Conservation (phyloP, 768 basidiomycete genomes). For the Scleroderma citrinum region DNA sequence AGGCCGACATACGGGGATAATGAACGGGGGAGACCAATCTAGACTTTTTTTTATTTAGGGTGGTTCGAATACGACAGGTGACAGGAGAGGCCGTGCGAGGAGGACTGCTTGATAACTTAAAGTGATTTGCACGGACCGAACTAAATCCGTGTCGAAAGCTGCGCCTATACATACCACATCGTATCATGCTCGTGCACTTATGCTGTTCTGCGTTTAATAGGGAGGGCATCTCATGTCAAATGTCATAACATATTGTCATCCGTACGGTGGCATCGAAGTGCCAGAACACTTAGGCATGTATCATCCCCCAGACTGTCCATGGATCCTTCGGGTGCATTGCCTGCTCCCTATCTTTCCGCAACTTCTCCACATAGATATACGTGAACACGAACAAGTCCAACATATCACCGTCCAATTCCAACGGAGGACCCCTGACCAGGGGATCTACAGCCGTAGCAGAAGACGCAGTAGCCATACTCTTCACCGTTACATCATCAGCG, state of each 20-base stretch:
- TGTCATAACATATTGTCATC: no score
- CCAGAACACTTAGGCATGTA: neutral
- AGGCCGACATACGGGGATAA: neutral
- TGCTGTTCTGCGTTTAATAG: constrained; percentile 3
- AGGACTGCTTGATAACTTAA: neutral
- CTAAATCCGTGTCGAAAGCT: neutral
- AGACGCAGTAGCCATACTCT: neutral
- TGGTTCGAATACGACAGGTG: neutral
- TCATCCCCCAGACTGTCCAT: neutral
- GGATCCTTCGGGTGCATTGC: constrained; percentile 2
- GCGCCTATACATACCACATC: constrained; percentile 4
- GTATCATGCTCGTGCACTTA: constrained; percentile 6
- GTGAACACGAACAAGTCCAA: constrained; percentile 26
- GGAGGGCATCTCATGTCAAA: no score
- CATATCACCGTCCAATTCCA: constrained; percentile 6
- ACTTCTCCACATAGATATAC: constrained; percentile 22
- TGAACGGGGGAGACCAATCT: neutral
- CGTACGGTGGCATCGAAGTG: no score
- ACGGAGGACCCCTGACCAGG: neutral
- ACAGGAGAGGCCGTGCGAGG: neutral
- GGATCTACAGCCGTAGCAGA: neutral
- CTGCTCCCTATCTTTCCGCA: constrained; percentile 18
- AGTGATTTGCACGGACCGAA: constrained; percentile 1
- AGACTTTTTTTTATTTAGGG: neutral
- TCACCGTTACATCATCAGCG: neutral